Evolutionary conservation across 371 early-diverging fungal genomes (phyloP).

Genomic region (Paramicrosporidium saccamoebae): DNA sequence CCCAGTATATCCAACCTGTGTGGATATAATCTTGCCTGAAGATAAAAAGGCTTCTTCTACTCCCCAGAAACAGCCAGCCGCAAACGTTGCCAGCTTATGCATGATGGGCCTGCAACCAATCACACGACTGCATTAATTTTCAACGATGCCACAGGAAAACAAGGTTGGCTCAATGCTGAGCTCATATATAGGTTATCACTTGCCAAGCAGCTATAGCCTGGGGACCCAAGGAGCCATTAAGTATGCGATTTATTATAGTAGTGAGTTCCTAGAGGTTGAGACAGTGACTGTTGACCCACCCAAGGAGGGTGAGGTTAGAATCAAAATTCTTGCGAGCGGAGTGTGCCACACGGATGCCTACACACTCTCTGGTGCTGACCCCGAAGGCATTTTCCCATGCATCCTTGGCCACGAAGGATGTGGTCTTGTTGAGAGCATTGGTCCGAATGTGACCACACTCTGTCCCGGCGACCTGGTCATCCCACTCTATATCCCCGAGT

Average conservation of each 20-base stretch:
- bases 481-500: conserved; percentile 74
- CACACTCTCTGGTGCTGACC: conserved; percentile 49
- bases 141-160: no score
- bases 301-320: conserved; percentile 71
- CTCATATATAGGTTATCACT: conserved; percentile 29
- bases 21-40: conserved; percentile 13
- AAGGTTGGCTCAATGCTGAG: no score
- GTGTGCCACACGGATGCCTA: conserved; percentile 83
- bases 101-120: no score
- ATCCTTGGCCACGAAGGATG: conserved; percentile 88
- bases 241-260: conserved; percentile 10
- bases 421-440: conserved; percentile 77
- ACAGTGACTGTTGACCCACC: conserved; percentile 71
- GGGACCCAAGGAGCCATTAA: conserved; percentile 57
- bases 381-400: conserved; percentile 59
- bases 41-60: conserved; percentile 42
- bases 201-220: conserved; percentile 87
- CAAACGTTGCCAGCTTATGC: conserved; percentile 25
- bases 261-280: conserved; percentile 23
- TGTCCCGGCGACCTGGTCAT: conserved; percentile 71
- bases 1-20: conserved; percentile 50
- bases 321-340: conserved; percentile 60
- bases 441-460: conserved; percentile 74
- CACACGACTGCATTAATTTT: no score
- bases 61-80: conserved; percentile 48